Evolutionary conservation across 1,139 yeast species (phyloP).

Genomic region (Candida neerlandica): DNA sequence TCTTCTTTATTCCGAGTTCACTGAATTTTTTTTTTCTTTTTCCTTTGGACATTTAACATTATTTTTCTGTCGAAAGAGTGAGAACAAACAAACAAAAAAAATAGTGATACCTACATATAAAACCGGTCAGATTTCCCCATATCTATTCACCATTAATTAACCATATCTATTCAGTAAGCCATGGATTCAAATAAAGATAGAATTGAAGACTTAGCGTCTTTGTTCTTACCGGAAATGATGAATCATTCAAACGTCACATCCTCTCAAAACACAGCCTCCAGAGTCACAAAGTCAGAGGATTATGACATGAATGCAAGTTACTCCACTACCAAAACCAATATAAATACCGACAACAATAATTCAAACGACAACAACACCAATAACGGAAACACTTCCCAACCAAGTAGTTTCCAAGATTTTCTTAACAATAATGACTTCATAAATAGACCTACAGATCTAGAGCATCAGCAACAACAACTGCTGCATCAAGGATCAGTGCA

Average conservation of each 20-base stretch:
- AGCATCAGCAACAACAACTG: constrained; percentile 3
- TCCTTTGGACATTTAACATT: too few species aligned
- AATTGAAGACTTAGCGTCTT: constrained; percentile 45
- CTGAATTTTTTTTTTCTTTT: too few species aligned
- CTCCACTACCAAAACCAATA: background rate
- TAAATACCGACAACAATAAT: background rate
- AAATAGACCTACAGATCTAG: constrained; percentile 13
- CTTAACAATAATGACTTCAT: constrained; percentile 27
- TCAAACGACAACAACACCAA: background rate
- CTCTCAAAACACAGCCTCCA: constrained; percentile 2
- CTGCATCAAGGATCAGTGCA: constrained; percentile 9
- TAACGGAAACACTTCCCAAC: background rate
- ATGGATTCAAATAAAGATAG: constrained; percentile 24
- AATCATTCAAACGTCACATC: constrained; percentile 23
- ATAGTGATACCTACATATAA: too few species aligned
- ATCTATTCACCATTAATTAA: background rate
- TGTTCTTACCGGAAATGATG: constrained; percentile 46
- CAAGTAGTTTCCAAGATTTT: constrained; percentile 25
- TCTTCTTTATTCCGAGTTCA: too few species aligned
- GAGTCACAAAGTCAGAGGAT: background rate
- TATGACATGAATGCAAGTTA: constrained; percentile 3
- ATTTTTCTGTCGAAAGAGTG: too few species aligned
- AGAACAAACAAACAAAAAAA: too few species aligned
- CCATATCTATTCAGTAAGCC: background rate
- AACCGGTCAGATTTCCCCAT: background rate